Evolutionary conservation across 176 grass and related monocot species (phyloP).

Genomic region (Coix lacrymajobi): DNA sequence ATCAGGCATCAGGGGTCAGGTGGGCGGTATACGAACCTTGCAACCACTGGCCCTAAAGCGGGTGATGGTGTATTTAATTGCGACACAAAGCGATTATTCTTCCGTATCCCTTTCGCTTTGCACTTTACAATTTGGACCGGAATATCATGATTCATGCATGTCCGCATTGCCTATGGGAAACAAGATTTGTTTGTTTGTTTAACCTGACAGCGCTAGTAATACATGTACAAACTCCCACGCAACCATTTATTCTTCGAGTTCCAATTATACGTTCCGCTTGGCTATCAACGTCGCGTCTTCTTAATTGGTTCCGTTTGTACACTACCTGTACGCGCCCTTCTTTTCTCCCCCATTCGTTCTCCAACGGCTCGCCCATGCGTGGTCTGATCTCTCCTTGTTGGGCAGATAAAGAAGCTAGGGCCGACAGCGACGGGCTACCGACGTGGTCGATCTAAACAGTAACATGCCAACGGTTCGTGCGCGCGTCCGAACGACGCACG

Average conservation of each 20-base stretch:
- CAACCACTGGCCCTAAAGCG: background rate
- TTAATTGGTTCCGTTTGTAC: background rate
- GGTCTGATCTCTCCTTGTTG: background rate
- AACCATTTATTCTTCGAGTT: conserved; percentile 9
- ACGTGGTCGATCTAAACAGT: background rate
- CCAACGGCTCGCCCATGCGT: background rate
- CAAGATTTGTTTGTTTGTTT: background rate
- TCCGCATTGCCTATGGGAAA: background rate
- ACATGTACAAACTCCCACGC: background rate
- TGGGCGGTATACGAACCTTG: conserved; percentile 1
- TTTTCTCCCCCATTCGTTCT: background rate
- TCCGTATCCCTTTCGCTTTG: background rate
- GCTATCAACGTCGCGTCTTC: conserved; percentile 28
- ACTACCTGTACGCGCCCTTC: background rate
- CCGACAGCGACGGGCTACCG: conserved; percentile 24
- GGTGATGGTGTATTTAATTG: background rate
- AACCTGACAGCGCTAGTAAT: background rate
- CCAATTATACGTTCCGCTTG: conserved; percentile 26
- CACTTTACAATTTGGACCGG: conserved; percentile 18
- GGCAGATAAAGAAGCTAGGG: background rate
- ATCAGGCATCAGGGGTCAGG: background rate
- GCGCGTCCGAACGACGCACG: background rate
- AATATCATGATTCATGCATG: conserved; percentile 12
- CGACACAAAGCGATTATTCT: conserved; percentile 9
- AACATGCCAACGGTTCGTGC: conserved; percentile 19